phyloP scores from a whole-genome alignment of 2,329 filamentous ascomycete genomes.

The Phaeosphaeria sp. region DNA sequence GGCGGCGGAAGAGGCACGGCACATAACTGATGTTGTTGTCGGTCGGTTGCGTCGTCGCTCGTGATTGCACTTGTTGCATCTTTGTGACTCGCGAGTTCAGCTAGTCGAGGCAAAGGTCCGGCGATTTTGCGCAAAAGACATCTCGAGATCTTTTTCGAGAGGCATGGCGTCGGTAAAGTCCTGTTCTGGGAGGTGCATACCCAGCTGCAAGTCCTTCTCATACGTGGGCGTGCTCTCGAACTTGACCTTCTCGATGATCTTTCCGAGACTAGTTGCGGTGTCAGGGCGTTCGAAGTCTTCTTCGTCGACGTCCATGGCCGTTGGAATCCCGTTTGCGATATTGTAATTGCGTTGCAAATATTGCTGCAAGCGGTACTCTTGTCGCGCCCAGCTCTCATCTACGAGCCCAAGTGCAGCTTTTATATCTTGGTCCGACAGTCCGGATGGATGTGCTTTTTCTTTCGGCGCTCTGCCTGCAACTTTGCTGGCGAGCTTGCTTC shows the following conservation, averaged over 20 bases:
- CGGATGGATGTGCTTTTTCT: conserved; percentile 32
- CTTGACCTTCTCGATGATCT: conserved; percentile 53
- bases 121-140: conserved; percentile 33
- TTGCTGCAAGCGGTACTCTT: conserved; percentile 55
- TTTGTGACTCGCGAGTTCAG: neutral
- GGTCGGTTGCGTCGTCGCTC: neutral
- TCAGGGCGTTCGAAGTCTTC: conserved; percentile 55
- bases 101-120: conserved; percentile 11
- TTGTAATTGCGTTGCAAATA: conserved; percentile 57
- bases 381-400: conserved; percentile 58
- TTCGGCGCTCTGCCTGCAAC: conserved; percentile 35
- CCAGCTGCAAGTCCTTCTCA: conserved; percentile 48
- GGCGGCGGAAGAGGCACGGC: neutral
- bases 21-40: neutral
- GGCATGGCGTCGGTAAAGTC: conserved; percentile 23
- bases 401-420: conserved; percentile 57
- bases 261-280: conserved; percentile 49
- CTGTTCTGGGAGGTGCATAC: conserved; percentile 14
- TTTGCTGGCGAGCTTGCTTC: conserved; percentile 42
- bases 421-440: conserved; percentile 57
- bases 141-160: conserved; percentile 41
- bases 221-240: conserved; percentile 54
- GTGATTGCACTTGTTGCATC: neutral
- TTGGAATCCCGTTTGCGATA: conserved; percentile 52
- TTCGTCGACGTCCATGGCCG: conserved; percentile 53